Conservation (phyloP, 2,329 filamentous ascomycete species). For the Cladosporium sp. region DNA sequence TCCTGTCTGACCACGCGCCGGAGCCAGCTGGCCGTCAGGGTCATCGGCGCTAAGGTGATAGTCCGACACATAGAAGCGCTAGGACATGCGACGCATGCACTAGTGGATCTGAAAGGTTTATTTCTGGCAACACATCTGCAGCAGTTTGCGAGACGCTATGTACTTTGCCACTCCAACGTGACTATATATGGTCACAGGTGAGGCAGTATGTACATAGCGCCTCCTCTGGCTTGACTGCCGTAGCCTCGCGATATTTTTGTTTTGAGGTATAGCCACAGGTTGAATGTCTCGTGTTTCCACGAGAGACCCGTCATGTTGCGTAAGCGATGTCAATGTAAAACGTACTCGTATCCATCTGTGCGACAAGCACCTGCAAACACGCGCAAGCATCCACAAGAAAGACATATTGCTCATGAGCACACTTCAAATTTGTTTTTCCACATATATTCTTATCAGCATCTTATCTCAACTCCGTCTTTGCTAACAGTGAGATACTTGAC, state of each 20-base stretch:
- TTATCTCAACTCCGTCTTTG: conserved; percentile 49
- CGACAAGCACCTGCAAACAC: too few relatives aligned
- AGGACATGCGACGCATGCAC: background rate
- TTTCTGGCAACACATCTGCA: background rate
- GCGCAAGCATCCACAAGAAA: too few relatives aligned
- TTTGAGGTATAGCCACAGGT: too few relatives aligned
- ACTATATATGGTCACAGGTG: background rate
- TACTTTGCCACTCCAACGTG: background rate
- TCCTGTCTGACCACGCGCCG: background rate
- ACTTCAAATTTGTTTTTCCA: too few relatives aligned
- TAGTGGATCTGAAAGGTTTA: conserved; percentile 5
- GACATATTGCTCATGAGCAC: too few relatives aligned
- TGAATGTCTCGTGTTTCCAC: too few relatives aligned
- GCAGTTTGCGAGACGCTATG: background rate
- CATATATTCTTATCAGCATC: conserved; percentile 32
- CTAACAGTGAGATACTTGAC: conserved; percentile 90
- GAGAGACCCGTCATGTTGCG: too few relatives aligned
- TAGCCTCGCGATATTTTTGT: too few relatives aligned
- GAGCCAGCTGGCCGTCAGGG: background rate
- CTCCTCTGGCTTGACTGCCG: too few relatives aligned
- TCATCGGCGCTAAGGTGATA: background rate
- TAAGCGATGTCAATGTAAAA: too few relatives aligned
- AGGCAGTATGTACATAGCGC: too few relatives aligned
- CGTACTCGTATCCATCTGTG: too few relatives aligned
- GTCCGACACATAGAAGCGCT: background rate